Base-by-base conservation (phyloP, 495 filamentous ascomycete genomes). In the Daldinia concentrica region DNA sequence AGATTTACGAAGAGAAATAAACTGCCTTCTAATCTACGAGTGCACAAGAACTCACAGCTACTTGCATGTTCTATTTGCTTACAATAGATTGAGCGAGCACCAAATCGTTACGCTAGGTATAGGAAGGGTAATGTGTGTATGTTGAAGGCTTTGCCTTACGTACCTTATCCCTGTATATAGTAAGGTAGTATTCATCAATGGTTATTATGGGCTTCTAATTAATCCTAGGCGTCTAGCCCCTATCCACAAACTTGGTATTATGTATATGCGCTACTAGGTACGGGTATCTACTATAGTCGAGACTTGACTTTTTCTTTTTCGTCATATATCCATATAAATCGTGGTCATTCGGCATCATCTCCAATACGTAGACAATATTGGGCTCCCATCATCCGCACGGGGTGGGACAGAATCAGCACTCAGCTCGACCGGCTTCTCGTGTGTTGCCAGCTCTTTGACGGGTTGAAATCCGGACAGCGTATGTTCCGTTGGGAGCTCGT, bases 1-100 rank as follows among this genome's bases (percentile, higher is more conserved):
- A 69, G 65, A 70, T 48, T 71, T 57, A 68, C 63, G 68, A 74
- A 69, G 72, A 72, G 67, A 73, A 73, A 74, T 73, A 68, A 69
- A 67, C 41, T 55, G 55, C 64, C 66, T 51, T 74, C 45, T 55
- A 37, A 68, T 62, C 68, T 54, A 34, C 57, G 37, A 68, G 39
- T 54, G 51, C 43, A 57, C 51, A 7, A 22, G 43, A 27, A 39
- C 32, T 27, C 17, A 8, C 22, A 14, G 37, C 22, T 17, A 36
- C 19, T 43, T 43, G 14, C 22, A 60, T 12, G 6, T n/a, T 36
- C 12, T 58, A 7, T 27, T 24, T 41, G n/a, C 19, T 39, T 41
- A 41, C 22, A 39, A 30, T 45, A 27, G 14, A 22, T 57, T 24
- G 22, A 29, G 30, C 9, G n/a, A n/a, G 26, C n/a, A 29, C 14